These are phyloP conservation scores for Xylariaceae sp. DNA, from an alignment of 2,329 filamentous ascomycete species.

Conservation along the genomic window DNA sequence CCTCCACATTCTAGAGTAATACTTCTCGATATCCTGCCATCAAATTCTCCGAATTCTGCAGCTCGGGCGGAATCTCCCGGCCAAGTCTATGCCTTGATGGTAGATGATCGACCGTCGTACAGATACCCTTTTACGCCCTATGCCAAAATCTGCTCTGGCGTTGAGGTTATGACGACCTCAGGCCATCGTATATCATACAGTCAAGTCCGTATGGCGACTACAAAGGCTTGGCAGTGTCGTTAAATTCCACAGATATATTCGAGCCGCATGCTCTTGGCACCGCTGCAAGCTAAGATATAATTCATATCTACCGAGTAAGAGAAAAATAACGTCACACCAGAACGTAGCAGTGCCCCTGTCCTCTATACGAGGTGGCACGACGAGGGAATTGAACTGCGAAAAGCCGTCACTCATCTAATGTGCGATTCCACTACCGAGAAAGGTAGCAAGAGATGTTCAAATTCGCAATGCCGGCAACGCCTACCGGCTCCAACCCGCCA, in stretches of 20 bases:
- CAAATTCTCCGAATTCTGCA: slow-evolving; percentile 3
- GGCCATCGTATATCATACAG: no score
- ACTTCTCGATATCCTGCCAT: slow-evolving; percentile 14
- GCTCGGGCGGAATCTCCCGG: slow-evolving; percentile 7
- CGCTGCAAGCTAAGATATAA: slow-evolving; percentile 20
- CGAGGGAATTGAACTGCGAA: not conserved
- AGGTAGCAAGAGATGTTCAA: slow-evolving; percentile 1
- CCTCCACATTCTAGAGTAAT: slow-evolving; percentile 21
- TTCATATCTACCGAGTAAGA: slow-evolving; percentile 14
- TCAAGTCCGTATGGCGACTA: slow-evolving; percentile 10
- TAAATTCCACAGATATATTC: slow-evolving; percentile 7
- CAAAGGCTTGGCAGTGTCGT: slow-evolving; percentile 4
- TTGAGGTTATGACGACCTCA: no score
- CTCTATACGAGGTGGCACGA: slow-evolving; percentile 16
- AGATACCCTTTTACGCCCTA: not conserved
- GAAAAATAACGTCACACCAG: slow-evolving; percentile 7
- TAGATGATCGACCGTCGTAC: not conserved
- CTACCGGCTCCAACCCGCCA: not conserved
- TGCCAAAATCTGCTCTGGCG: no score
- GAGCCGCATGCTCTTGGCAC: slow-evolving; percentile 24
- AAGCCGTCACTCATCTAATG: not conserved
- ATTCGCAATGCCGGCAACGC: slow-evolving; percentile 7
- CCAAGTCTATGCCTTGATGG: not conserved
- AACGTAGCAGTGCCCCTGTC: slow-evolving; percentile 12
- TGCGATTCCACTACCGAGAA: not conserved